Conservation (phyloP, 2,329 filamentous ascomycete species). For the Pseudogymnoascus sp. region DNA sequence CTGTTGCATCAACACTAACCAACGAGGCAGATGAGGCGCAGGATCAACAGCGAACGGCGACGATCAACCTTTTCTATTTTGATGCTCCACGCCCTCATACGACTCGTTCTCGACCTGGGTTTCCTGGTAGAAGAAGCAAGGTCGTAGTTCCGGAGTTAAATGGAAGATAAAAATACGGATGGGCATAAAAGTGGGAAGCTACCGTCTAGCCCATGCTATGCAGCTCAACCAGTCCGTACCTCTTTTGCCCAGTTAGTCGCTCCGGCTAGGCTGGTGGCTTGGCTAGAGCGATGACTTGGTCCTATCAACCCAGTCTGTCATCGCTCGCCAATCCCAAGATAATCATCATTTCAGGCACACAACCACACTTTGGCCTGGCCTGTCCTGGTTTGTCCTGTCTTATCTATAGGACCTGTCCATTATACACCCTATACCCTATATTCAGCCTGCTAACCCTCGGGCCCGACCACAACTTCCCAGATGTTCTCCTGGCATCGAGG, state of each 20-base stretch:
- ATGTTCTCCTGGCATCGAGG: neutral
- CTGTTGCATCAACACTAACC: slow-evolving; percentile 4
- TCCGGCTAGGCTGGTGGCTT: slow-evolving; percentile 6
- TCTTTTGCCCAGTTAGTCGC: neutral
- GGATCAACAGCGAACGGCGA: slow-evolving; percentile 2
- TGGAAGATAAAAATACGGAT: slow-evolving; percentile 3
- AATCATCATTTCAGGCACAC: slow-evolving; percentile 8
- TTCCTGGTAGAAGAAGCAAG: neutral
- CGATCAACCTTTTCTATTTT: neutral
- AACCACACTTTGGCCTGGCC: neutral
- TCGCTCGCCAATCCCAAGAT: slow-evolving; percentile 7
- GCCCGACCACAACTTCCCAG: neutral
- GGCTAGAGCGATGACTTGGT: slow-evolving; percentile 4
- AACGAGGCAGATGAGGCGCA: slow-evolving; percentile 1
- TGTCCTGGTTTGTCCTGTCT: neutral
- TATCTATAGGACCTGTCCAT: neutral
- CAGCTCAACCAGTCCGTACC: neutral
- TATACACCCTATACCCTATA: neutral
- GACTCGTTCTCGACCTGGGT: neutral
- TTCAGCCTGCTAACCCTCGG: neutral
- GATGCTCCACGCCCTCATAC: neutral
- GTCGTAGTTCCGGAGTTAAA: neutral
- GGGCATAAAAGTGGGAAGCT: neutral
- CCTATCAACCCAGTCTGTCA: slow-evolving; percentile 8
- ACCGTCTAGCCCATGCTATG: neutral